Conservation (phyloP, 1,139 yeast species). For the Geotrichum carabidarum region DNA sequence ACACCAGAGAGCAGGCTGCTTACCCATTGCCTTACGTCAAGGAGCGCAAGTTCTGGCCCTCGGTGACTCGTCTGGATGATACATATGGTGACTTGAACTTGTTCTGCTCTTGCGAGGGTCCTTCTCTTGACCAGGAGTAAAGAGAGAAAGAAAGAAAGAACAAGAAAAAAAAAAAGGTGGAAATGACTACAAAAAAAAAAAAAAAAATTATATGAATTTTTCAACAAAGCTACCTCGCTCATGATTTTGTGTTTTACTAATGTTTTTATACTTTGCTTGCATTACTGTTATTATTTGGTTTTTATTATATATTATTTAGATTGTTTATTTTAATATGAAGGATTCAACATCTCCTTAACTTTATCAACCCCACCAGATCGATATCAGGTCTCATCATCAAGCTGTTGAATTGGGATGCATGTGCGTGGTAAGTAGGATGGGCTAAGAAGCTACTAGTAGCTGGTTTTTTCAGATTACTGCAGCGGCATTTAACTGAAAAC, state of each 20-base stretch:
- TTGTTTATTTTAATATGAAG: background rate
- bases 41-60: conserved; percentile 86
- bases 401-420: too few relatives aligned
- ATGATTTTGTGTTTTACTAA: background rate
- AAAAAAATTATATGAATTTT: background rate
- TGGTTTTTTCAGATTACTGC: too few relatives aligned
- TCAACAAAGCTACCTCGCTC: background rate
- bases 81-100: conserved; percentile 90
- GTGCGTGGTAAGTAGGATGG: too few relatives aligned
- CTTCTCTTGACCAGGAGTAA: conserved; percentile 21
- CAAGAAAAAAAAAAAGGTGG: background rate
- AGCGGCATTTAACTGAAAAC: too few relatives aligned
- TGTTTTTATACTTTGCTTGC: background rate
- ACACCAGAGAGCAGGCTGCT: conserved; percentile 89
- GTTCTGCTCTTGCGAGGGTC: conserved; percentile 73
- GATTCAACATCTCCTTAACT: conserved; percentile 4
- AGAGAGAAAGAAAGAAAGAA: background rate
- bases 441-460: too few relatives aligned
- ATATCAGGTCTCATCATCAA: too few relatives aligned
- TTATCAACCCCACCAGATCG: too few relatives aligned
- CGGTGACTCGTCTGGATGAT: conserved; percentile 87
- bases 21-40: conserved; percentile 75
- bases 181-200: background rate
- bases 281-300: background rate
- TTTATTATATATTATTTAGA: background rate